Percentiles rank a stretch among this genome's conserved stretches.
Evolutionary conservation across 352 stramenopile genomes (phyloP).

Genomic region (Aphanomyces cochlioides): DNA sequence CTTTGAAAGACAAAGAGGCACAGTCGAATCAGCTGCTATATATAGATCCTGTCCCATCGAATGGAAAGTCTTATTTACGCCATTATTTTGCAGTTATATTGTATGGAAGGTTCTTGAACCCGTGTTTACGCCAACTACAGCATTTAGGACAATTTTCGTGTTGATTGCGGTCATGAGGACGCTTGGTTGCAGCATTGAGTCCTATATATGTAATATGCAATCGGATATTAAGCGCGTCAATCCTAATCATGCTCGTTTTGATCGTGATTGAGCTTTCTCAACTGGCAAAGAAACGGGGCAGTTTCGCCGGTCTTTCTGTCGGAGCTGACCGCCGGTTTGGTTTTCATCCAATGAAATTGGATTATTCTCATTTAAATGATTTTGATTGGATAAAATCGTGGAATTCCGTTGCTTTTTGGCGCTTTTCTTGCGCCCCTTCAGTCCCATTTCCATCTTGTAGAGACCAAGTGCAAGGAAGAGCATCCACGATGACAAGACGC

Average conservation of each 20-base stretch:
- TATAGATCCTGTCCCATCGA: too few species aligned
- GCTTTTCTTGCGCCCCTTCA: constrained; percentile 26
- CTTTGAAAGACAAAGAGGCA: too few species aligned
- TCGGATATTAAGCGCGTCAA: too few species aligned
- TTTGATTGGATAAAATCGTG: constrained; percentile 23
- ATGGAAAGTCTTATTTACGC: too few species aligned
- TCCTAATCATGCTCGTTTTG: background rate
- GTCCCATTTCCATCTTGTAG: constrained; percentile 14
- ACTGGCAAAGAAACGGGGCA: background rate
- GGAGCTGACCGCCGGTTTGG: background rate
- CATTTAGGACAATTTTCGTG: too few species aligned
- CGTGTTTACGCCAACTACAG: too few species aligned
- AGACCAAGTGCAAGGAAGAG: background rate
- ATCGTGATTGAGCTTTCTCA: background rate
- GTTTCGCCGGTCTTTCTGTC: constrained; percentile 11
- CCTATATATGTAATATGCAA: too few species aligned
- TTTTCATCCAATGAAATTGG: constrained; percentile 10
- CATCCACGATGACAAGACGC: background rate
- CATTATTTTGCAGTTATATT: too few species aligned
- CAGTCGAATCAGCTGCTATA: too few species aligned
- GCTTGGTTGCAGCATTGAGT: too few species aligned
- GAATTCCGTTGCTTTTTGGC: background rate
- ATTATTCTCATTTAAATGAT: background rate
- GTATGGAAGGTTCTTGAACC: too few species aligned
- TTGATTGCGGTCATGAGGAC: too few species aligned